Evolutionary conservation across 2,329 filamentous ascomycete genomes (phyloP).

Genomic region (Colletotrichum sp.): DNA sequence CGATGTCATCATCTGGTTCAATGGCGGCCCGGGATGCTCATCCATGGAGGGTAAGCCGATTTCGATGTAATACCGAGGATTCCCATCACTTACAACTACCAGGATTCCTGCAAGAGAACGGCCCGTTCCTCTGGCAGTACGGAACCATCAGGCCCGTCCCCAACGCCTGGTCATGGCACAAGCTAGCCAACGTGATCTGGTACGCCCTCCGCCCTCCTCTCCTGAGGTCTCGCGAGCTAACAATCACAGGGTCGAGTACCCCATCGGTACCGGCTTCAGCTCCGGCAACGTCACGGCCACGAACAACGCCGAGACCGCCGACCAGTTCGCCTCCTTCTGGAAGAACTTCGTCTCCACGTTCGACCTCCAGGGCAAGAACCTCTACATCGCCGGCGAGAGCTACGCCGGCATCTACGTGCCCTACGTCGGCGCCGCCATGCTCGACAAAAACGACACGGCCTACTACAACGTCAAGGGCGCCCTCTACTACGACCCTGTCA

Average conservation of each 20-base stretch:
- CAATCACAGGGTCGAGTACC: slow-evolving; percentile 74
- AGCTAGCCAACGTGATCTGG: slow-evolving; percentile 95
- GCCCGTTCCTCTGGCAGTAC: slow-evolving; percentile 73
- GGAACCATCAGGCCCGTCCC: slow-evolving; percentile 69
- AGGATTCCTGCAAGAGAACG: slow-evolving; percentile 81
- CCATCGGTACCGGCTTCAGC: slow-evolving; percentile 95
- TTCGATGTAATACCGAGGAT: background rate
- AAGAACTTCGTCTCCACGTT: slow-evolving; percentile 90
- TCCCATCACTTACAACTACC: fast-evolving
- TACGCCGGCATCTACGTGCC: slow-evolving; percentile 97
- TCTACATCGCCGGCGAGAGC: slow-evolving; percentile 95
- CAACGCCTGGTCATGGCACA: slow-evolving; percentile 97
- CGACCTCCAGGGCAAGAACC: slow-evolving; percentile 82
- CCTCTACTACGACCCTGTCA: slow-evolving; percentile 55
- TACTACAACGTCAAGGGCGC: slow-evolving; percentile 72
- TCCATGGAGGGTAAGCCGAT: slow-evolving; percentile 80
- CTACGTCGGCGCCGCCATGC: slow-evolving; percentile 88
- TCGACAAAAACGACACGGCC: slow-evolving; percentile 79
- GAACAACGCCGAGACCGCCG: slow-evolving; percentile 89
- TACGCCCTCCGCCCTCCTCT: background rate
- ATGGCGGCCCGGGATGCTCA: slow-evolving; percentile 95
- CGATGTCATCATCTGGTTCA: slow-evolving; percentile 94
- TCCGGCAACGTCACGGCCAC: slow-evolving; percentile 85
- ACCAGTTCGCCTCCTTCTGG: slow-evolving; percentile 85
- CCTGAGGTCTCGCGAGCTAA: background rate